These are phyloP conservation scores for Hypoxylon fuscum DNA, from an alignment of 495 filamentous ascomycete species.

Conservation along the genomic window DNA sequence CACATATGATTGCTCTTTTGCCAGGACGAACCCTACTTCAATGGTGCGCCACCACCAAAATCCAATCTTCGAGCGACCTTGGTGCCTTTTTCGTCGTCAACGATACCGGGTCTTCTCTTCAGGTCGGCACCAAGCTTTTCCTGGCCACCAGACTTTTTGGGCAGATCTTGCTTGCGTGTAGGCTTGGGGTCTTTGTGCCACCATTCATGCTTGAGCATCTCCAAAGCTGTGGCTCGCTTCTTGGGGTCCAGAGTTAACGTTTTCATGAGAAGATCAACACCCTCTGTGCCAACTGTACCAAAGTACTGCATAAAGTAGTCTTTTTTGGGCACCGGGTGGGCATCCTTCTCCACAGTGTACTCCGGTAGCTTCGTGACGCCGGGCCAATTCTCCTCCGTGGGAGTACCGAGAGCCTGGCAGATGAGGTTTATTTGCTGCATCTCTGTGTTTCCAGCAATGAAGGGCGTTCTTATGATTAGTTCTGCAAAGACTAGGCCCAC, in stretches of 20 bases:
- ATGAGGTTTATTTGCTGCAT: slow-evolving; percentile 85
- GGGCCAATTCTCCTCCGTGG: slow-evolving; percentile 94
- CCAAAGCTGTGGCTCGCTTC: slow-evolving; percentile 76
- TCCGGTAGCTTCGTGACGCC: slow-evolving; percentile 84
- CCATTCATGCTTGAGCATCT: slow-evolving; percentile 84
- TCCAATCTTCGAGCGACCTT: slow-evolving; percentile 89
- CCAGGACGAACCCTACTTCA: slow-evolving; percentile 53
- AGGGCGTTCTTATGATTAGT: slow-evolving; percentile 81
- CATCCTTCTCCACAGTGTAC: slow-evolving; percentile 71
- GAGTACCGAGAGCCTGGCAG: slow-evolving; percentile 85
- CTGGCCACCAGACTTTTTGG: slow-evolving; percentile 67
- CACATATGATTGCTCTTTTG: slow-evolving; percentile 1
- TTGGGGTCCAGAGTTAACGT: slow-evolving; percentile 88
- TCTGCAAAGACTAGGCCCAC: slow-evolving; percentile 93
- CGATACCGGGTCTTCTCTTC: slow-evolving; percentile 78
- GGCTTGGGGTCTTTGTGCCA: slow-evolving; percentile 86
- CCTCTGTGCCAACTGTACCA: slow-evolving; percentile 77
- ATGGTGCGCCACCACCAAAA: slow-evolving; percentile 76
- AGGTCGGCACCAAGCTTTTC: slow-evolving; percentile 86
- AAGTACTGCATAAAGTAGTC: slow-evolving; percentile 78
- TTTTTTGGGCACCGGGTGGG: slow-evolving; percentile 68
- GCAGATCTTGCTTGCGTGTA: slow-evolving; percentile 83
- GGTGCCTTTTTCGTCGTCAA: slow-evolving; percentile 68
- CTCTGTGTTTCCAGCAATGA: slow-evolving; percentile 72
- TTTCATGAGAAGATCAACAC: slow-evolving; percentile 84